Percentiles rank a stretch among this genome's conserved stretches.
These are phyloP conservation scores for Arthrobotrys entomopaga DNA, from an alignment of 2,329 filamentous ascomycete species.

Conservation along the genomic window DNA sequence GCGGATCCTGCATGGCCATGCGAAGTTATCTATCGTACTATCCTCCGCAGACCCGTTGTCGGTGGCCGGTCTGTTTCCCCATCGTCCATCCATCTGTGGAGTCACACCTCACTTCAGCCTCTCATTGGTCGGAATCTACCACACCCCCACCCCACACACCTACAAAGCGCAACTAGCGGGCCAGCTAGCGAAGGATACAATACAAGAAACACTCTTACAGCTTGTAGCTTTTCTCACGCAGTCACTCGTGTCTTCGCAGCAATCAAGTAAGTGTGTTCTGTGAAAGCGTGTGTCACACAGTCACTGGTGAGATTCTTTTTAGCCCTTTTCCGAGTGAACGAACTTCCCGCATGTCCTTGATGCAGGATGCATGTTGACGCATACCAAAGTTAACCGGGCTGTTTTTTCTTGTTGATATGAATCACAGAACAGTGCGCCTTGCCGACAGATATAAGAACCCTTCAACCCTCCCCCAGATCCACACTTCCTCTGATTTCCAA, in stretches of 20 bases:
- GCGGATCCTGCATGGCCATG: slow-evolving; percentile 34
- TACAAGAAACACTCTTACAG: not conserved
- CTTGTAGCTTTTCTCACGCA: slow-evolving; percentile 1
- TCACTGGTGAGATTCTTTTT: slow-evolving; percentile 31
- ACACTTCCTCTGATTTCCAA: not conserved
- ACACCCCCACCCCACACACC: slow-evolving; percentile 33
- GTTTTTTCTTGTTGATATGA: slow-evolving; percentile 29
- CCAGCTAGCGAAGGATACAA: slow-evolving; percentile 50
- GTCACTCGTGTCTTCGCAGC: not conserved
- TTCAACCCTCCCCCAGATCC: not conserved
- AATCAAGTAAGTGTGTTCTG: not conserved
- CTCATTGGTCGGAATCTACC: slow-evolving; percentile 30
- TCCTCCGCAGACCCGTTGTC: too few relatives aligned
- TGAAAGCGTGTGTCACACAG: slow-evolving; percentile 28
- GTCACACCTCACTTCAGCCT: slow-evolving; percentile 27
- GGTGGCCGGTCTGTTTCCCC: too few relatives aligned
- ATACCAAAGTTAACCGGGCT: slow-evolving; percentile 7
- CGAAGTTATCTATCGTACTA: too few relatives aligned
- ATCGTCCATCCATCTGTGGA: slow-evolving; percentile 14
- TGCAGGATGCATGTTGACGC: slow-evolving; percentile 42
- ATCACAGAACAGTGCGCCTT: slow-evolving; percentile 13
- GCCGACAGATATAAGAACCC: slow-evolving; percentile 29
- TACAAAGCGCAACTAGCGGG: not conserved
- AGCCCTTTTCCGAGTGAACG: slow-evolving; percentile 12
- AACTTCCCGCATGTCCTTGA: slow-evolving; percentile 14